Conservation (phyloP, 169 alveolate species). For the Babesia ovis region DNA sequence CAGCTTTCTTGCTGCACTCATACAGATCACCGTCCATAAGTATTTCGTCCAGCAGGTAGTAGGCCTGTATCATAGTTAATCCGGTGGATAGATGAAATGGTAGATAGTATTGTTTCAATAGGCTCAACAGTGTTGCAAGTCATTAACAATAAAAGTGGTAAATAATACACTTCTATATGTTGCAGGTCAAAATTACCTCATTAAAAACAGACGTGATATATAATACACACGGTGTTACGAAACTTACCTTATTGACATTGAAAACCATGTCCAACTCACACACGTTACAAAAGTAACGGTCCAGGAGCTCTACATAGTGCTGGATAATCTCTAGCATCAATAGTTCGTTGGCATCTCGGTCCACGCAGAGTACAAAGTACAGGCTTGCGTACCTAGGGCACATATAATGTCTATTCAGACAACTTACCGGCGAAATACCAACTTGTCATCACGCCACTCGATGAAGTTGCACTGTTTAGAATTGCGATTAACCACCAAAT, state of each 20-base stretch:
- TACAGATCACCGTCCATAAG: constrained; percentile 89
- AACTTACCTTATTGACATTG: constrained; percentile 92
- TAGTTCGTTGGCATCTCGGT: constrained; percentile 95
- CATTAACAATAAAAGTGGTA: not conserved
- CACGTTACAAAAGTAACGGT: constrained; percentile 97
- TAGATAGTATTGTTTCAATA: too few relatives aligned
- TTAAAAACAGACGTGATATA: too few relatives aligned
- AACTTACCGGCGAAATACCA: constrained; percentile 91
- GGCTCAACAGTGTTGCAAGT: too few relatives aligned
- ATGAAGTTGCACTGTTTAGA: constrained; percentile 95
- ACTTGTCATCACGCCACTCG: constrained; percentile 95
- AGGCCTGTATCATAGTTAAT: constrained; percentile 67
- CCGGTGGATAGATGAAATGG: not conserved
- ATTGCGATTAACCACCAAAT: constrained; percentile 89
- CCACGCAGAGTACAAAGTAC: constrained; percentile 95
- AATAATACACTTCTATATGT: not conserved
- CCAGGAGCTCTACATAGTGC: constrained; percentile 97
- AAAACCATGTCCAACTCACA: constrained; percentile 98
- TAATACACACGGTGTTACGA: not conserved
- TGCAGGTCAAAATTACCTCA: too few relatives aligned
- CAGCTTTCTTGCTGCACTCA: constrained; percentile 93
- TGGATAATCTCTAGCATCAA: constrained; percentile 94
- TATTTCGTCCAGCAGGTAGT: constrained; percentile 87
- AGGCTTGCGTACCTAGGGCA: constrained; percentile 93
- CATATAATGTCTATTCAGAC: not conserved